Evolutionary conservation across 805 yeast species (phyloP), one percentile per base, ranked within the genome.

Genomic region (Metschnikowia continentalis): DNA sequence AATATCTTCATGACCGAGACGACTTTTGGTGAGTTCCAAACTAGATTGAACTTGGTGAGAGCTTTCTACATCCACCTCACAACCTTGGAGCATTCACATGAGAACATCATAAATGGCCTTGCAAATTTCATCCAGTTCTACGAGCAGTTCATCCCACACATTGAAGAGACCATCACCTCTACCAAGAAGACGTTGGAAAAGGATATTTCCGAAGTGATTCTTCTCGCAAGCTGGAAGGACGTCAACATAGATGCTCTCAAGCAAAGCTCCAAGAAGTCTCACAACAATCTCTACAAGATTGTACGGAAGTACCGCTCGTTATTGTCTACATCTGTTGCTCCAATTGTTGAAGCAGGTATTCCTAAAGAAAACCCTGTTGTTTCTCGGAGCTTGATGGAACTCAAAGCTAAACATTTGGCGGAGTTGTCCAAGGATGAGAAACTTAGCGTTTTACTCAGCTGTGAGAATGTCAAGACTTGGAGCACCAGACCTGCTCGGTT

Each of bases 151-250:
- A 49, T 67, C 3, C 72, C 79, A 0, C 58, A 64, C 1, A 70
- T 92, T n/a, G 63, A 65, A 1, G 78, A 76, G 0, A 65, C 70
- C 10, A 62, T 90, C 8, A 60, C 58, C 0, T 61, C 62, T 1
- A 76, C 77, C 1, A 83, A 77, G 64, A 81, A 78, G 59, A 66
- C 69, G 2, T 70, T 92, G 35, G 89, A 84, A 52, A 92, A 91
- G 62, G 90, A 90, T 46, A 80, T 94, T 10, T 77, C 82, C 35
- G 99, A 94, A 51, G 84, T 90, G 3, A 90, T 94, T 40, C 70
- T 89, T 42, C 74, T 94, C 14, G 97, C 99, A 1, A 88, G 96
- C 61, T 95, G 98, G 98, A 90, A 91, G 59, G 99, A 94, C 70
- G 91, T 90, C 11, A 95, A 94, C 61, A 81, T 90, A 41, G 95